Evolutionary conservation across 2,329 filamentous ascomycete genomes (phyloP), one percentile per base, ranked within the genome.

Genomic region (Leptodontidium sp.): DNA sequence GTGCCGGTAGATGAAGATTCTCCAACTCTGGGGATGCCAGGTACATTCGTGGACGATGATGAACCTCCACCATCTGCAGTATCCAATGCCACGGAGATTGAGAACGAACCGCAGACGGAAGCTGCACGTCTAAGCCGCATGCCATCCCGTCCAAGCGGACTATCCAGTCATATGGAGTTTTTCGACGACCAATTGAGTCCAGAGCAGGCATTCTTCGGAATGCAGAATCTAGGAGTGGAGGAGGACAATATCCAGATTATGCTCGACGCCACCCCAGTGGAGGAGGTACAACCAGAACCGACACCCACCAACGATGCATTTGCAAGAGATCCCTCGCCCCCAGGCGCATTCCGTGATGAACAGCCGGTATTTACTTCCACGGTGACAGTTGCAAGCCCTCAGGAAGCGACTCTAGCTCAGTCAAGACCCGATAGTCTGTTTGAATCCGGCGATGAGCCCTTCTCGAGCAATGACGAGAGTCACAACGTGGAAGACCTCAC

Each of bases 71-170:
- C 79, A 40, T 91, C 90, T 17, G 86, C 89, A 2, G 77, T 88
- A 15, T 91, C 91, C 6, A 81, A 81, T 58, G 81, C 80, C 8
- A 93, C 91, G 0, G 89, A 92, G 74, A 92, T 93, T 73, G 92
- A 94, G 72, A 85, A 84, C n/a, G 91, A 93, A 73, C 85, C 89
- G 26, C 91, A 93, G 76, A 87, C 85, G 1, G 86, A 89, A 57
- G 80, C 85, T 21, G 69, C 76, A 24, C 70, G 70, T 21, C 53
- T 73, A 45, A 73, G 70, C 64, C 71, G 69, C 2, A 71, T 74
- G 40, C 55, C 72, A 35, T 69, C 71, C 7, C 45, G 65, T 21
- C 67, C 53, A 29, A 71, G 69, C 68, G 68, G 68, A 49, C 43
- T 73, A 74, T 66, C 77, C 74, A 66, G 68, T 59, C 67, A 71